A percentile compares a stretch with the other conserved stretches of the same genome.
Conservation (phyloP, 306 rosid species). For the Alnus glutinosa region DNA sequence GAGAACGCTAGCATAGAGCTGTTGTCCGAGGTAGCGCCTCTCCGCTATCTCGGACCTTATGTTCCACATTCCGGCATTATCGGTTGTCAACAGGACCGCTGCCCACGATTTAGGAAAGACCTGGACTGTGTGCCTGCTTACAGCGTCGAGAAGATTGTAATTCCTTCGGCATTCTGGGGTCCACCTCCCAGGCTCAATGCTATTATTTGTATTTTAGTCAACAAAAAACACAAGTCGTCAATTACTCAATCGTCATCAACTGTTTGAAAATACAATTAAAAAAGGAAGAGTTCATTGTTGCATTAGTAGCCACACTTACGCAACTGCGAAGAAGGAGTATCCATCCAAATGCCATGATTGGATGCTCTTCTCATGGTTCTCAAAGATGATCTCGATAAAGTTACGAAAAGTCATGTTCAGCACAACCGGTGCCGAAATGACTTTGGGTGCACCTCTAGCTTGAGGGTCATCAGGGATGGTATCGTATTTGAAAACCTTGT, state of each 20-base stretch:
- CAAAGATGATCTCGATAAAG: slow-evolving; percentile 73
- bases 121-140: slow-evolving; percentile 74
- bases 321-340: slow-evolving; percentile 62
- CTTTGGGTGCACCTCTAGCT: background rate
- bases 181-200: slow-evolving; percentile 78
- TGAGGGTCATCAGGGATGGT: slow-evolving; percentile 34
- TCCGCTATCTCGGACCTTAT: slow-evolving; percentile 58
- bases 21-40: slow-evolving; percentile 68
- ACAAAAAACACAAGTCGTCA: background rate
- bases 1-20: slow-evolving; percentile 51
- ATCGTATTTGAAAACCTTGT: slow-evolving; percentile 58
- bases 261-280: background rate
- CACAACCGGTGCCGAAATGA: slow-evolving; percentile 41
- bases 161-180: slow-evolving; percentile 49
- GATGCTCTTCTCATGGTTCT: slow-evolving; percentile 72
- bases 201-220: background rate
- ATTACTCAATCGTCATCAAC: background rate
- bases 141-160: slow-evolving; percentile 72
- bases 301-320: slow-evolving; percentile 44
- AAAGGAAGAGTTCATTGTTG: background rate
- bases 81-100: slow-evolving; percentile 55
- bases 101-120: slow-evolving; percentile 77
- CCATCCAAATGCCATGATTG: slow-evolving; percentile 73
- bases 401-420: slow-evolving; percentile 35
- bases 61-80: slow-evolving; percentile 72